Percentiles rank a stretch among this genome's conserved stretches.
Conservation (phyloP, 2,329 filamentous ascomycete genomes). For the Grosmannia huntii region DNA sequence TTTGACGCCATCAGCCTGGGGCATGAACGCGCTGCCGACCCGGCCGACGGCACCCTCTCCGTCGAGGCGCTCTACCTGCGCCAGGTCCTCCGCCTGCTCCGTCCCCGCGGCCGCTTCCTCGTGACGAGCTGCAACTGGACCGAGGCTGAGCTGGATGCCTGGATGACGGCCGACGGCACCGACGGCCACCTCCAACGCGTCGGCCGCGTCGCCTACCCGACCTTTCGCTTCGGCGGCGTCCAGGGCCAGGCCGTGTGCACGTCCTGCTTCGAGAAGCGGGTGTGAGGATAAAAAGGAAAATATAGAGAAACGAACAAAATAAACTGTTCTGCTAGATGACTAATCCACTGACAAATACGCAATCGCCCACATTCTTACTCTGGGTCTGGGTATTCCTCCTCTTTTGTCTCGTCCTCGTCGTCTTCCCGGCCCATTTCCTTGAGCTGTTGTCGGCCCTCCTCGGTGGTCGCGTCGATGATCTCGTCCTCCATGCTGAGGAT, state of each 20-base stretch:
- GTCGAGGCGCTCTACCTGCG: conserved; percentile 64
- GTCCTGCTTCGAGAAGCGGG: conserved; percentile 54
- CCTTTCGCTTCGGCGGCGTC: conserved; percentile 78
- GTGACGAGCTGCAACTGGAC: conserved; percentile 99
- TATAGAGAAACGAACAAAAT: not conserved
- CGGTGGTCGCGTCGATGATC: conserved; percentile 89
- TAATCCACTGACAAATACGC: no score
- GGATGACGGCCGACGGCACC: conserved; percentile 48
- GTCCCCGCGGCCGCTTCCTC: conserved; percentile 58
- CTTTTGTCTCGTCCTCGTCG: not conserved
- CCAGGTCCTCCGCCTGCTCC: conserved; percentile 56
- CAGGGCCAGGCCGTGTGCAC: conserved; percentile 85
- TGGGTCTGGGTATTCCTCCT: conserved; percentile 12
- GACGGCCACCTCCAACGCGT: conserved; percentile 39
- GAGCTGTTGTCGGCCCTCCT: conserved; percentile 66
- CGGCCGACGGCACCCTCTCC: conserved; percentile 29
- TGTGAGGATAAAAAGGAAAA: not conserved
- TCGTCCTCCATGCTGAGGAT: conserved; percentile 75
- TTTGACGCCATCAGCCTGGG: conserved; percentile 89
- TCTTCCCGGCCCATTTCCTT: conserved; percentile 51
- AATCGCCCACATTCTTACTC: conserved; percentile 6
- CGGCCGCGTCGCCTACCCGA: conserved; percentile 64
- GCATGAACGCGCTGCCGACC: conserved; percentile 25
- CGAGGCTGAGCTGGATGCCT: conserved; percentile 65
- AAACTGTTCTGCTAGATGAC: no score